Base-by-base conservation (phyloP, 345 rosid genomes). In the Iberis pinnata region DNA sequence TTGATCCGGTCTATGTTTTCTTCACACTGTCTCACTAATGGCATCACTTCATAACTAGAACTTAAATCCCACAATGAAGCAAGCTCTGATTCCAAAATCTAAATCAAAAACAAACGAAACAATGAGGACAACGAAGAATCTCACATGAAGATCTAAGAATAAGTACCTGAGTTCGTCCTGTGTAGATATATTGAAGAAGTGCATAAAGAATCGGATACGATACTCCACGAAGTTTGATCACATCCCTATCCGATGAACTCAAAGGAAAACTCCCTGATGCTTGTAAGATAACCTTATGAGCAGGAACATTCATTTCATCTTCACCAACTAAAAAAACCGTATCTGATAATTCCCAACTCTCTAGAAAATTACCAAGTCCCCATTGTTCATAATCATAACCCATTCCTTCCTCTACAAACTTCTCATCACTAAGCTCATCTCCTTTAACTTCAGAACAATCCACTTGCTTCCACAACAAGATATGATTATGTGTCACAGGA, bases 391-490 rank as follows among this genome's bases (percentile, higher is more conserved):
- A 76, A 16, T 17, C 44, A 53, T 5, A 41, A 29, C 59, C 73
- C 13, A 22, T 43, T 49, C 32, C 16, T 26, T 75, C 79, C 54
- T 73, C 85, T 58, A 69, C 46, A 51, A 73, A 32, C 59, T 72
- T 76, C 60, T 68, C 80, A 12, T 72, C 84, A 13, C 56, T 68
- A 44, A 65, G 60, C 51, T 78, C 93, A 51, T 70, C 75, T 26
- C 57, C 78, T 58, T 49, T 73, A 39, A 69, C 75, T 53, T 78
- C 87, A 18, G 58, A 54, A 43, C 70, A 74, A 42, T 80, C 81
- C 60, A 92, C 89, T 69, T 85, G 95, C 78, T 80, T 85, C 98
- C 98, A 88, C 20, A 88, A 65, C 56, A 72, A 57, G 64, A 88
- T 71, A 71, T 79, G 95, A 65, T 88, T 76, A 46, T 76, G 81